A percentile compares a stretch with the other conserved stretches of the same genome.
Conservation (phyloP, 495 filamentous ascomycete species). For the Terfezia claveryi region DNA sequence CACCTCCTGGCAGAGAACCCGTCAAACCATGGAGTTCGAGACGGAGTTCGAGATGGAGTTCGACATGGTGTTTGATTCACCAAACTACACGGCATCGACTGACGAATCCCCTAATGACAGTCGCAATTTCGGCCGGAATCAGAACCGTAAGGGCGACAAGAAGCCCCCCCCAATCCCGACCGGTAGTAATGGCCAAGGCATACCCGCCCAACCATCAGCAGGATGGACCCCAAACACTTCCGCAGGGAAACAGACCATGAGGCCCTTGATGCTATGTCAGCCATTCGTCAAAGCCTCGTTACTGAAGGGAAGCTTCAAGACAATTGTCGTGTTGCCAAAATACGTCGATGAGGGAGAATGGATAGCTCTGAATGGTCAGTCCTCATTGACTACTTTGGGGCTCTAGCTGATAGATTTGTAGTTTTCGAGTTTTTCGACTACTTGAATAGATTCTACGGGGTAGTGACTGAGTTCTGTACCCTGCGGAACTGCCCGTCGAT, state of each 20-base stretch:
- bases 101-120: slow-evolving; percentile 1
- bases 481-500: slow-evolving; percentile 46
- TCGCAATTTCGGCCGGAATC: slow-evolving; percentile 8
- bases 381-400: background rate
- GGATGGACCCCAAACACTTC: slow-evolving; percentile 10
- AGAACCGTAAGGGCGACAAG: slow-evolving; percentile 9
- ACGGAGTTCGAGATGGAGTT: background rate
- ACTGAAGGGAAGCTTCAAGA: slow-evolving; percentile 61
- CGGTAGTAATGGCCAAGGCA: slow-evolving; percentile 1
- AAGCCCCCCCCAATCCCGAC: slow-evolving; percentile 8
- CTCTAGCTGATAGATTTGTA: background rate
- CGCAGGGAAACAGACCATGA: slow-evolving; percentile 13
- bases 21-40: background rate
- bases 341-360: slow-evolving; percentile 57
- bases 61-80: background rate
- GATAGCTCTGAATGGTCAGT: slow-evolving; percentile 32
- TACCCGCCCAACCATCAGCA: background rate
- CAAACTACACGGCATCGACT: background rate
- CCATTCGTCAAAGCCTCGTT: slow-evolving; percentile 20
- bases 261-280: slow-evolving; percentile 19
- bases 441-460: slow-evolving; percentile 18
- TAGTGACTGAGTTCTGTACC: slow-evolving; percentile 35
- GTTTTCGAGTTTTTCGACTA: slow-evolving; percentile 21
- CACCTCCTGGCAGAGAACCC: background rate
- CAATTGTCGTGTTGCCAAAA: slow-evolving; percentile 47